Base-by-base conservation (phyloP, 495 filamentous ascomycete genomes). In the Penicillium cosmopolitanum region DNA sequence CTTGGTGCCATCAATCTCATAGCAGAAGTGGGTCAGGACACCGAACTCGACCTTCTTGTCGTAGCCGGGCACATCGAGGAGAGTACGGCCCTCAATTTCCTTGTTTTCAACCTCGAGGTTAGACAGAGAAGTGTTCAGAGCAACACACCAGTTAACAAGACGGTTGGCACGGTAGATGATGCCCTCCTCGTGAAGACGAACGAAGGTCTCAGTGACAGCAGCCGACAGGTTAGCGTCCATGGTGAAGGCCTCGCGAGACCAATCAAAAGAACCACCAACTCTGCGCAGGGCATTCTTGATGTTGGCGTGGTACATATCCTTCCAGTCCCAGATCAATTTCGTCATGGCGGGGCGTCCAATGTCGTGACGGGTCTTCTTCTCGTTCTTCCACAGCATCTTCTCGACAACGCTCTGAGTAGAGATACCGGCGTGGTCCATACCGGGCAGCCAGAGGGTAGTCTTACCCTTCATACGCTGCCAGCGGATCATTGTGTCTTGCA, bases 341-440 rank as follows among this genome's bases (percentile, higher is more conserved):
- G 84, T 71, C 68, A 92, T 87, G 40, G 71, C 73, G 25, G 78
- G 66, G 51, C 89, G 80, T 50, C 88, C 87, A 28, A 91, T 72
- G 62, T 91, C 88, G 61, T 88, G 78, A 48, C 88, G 79, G 11
- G 85, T 87, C 75, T 87, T 83, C 65, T 85, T 76, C 62, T 87
- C 77, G 57, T 82, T 80, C 71, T 86, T 83, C 80, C 82, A 89
- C 16, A 92, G 77, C 85, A 86, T 87, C 67, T 90, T 90, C 75
- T 91, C 89, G 25, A 92, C 87, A 48, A 92, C 89, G 46, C 77
- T 84, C 72, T 92, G 89, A 28, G 89, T 92, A 2, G 87, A 85
- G 64, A 92, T 90, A 74, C 88, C 87, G 34, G 89, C 89, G 70
- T 92, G 89, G 67, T 91, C 89, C 72, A 87, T 89, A 52, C 89